Percentiles rank a stretch among this genome's conserved stretches.
These are phyloP conservation scores for Hericium coralloides DNA, from an alignment of 768 basidiomycete species.

Conservation along the genomic window DNA sequence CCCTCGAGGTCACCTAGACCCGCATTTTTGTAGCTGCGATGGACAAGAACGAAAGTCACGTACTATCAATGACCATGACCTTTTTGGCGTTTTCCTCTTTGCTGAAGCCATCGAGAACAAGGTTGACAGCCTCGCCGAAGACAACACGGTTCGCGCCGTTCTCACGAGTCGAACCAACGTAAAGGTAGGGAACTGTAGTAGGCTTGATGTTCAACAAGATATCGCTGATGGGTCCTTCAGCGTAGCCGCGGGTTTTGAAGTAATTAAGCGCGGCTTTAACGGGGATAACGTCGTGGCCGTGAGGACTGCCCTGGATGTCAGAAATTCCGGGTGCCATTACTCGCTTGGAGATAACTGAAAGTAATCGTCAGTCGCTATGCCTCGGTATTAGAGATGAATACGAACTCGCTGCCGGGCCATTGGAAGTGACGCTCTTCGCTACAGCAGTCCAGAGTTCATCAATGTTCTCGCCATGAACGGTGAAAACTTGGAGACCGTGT, in stretches of 20 bases:
- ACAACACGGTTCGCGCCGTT: conserved; percentile 72
- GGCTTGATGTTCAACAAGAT: conserved; percentile 64
- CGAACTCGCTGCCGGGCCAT: conserved; percentile 76
- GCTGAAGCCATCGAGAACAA: conserved; percentile 62
- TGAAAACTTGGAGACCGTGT: conserved; percentile 72
- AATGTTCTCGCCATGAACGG: conserved; percentile 70
- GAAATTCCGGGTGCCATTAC: conserved; percentile 36
- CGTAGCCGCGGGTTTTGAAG: conserved; percentile 54
- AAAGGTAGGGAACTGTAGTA: conserved; percentile 43
- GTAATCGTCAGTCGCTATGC: background rate
- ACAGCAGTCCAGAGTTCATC: conserved; percentile 70
- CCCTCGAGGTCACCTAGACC: conserved; percentile 74
- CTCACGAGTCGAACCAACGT: conserved; percentile 65
- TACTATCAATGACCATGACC: conserved; percentile 85
- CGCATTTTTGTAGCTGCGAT: conserved; percentile 6
- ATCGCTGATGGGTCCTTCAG: conserved; percentile 32
- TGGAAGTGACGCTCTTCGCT: conserved; percentile 39
- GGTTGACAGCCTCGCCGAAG: conserved; percentile 79
- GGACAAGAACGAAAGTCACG: conserved; percentile 18
- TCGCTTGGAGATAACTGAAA: conserved; percentile 57
- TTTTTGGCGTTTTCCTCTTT: conserved; percentile 72
- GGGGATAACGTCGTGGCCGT: conserved; percentile 83
- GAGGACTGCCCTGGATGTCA: conserved; percentile 69
- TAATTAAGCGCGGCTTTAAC: conserved; percentile 74
- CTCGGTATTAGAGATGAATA: background rate